These are phyloP conservation scores for Talaromyces sp. DNA, from an alignment of 2,329 filamentous ascomycete species.

Conservation along the genomic window DNA sequence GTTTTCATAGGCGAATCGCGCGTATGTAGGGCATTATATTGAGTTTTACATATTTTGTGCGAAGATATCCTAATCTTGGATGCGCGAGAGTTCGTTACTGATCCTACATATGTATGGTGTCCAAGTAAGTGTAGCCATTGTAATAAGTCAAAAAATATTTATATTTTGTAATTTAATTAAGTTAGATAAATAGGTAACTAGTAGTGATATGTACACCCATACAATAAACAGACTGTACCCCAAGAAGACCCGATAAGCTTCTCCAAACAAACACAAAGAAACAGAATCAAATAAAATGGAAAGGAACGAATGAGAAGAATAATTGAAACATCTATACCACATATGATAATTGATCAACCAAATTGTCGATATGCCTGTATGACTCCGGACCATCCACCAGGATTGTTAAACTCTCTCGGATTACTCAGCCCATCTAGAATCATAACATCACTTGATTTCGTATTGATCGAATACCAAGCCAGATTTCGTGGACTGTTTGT, in stretches of 20 bases:
- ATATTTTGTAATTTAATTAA: background rate
- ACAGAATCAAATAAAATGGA: too few relatives aligned
- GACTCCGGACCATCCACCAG: constrained; percentile 32
- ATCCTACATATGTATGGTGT: too few relatives aligned
- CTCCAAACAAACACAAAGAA: background rate
- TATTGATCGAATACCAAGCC: constrained; percentile 32
- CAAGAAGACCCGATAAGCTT: background rate
- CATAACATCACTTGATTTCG: constrained; percentile 28
- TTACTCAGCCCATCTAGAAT: constrained; percentile 28
- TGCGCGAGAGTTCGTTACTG: too few relatives aligned
- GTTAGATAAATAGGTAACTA: background rate
- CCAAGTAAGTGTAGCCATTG: too few relatives aligned
- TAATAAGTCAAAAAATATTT: background rate
- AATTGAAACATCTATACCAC: background rate
- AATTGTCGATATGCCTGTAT: constrained; percentile 27
- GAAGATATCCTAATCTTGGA: too few relatives aligned
- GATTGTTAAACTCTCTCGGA: constrained; percentile 25
- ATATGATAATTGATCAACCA: background rate
- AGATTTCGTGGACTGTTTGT: constrained; percentile 24
- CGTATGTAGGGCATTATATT: too few relatives aligned
- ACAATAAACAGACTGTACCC: background rate
- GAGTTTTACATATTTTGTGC: too few relatives aligned
- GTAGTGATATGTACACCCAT: constrained; percentile 1
- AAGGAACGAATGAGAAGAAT: background rate
- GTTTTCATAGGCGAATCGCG: too few relatives aligned